Percentiles rank a stretch among this genome's conserved stretches.
phyloP scores from a whole-genome alignment of 805 yeast genomes.

The Schwanniomyces yamadae region DNA sequence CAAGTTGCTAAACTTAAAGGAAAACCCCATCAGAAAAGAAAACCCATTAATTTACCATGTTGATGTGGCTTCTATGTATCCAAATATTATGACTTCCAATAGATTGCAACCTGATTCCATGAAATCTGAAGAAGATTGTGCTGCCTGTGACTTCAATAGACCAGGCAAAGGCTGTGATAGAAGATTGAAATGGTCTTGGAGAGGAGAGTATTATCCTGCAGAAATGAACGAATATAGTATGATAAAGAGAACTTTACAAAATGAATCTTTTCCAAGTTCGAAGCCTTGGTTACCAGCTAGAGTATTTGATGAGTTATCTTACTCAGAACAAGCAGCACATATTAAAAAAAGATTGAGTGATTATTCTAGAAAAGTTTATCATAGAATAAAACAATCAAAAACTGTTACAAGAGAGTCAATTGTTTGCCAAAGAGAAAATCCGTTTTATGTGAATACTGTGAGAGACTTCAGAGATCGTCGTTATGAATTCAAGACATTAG shows the following conservation, averaged over 20 bases:
- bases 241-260: conserved; percentile 80
- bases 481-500: conserved; percentile 90
- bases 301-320: conserved; percentile 72
- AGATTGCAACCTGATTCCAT: conserved; percentile 97
- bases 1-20: conserved; percentile 56
- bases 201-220: conserved; percentile 94
- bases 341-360: conserved; percentile 79
- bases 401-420: conserved; percentile 88
- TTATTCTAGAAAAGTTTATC: conserved; percentile 83
- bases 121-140: conserved; percentile 93
- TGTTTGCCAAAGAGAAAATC: conserved; percentile 96
- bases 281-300: conserved; percentile 56
- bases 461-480: conserved; percentile 93
- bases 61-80: conserved; percentile 99
- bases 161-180: conserved; percentile 95
- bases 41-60: conserved; percentile 91
- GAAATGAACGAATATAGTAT: conserved; percentile 86
- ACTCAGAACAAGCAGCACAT: conserved; percentile 71
- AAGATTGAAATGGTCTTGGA: conserved; percentile 93
- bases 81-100: conserved; percentile 97
- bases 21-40: conserved; percentile 66
- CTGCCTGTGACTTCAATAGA: conserved; percentile 93
- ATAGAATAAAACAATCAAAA: conserved; percentile 75
- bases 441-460: conserved; percentile 94
- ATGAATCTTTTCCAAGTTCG: conserved; percentile 70